Evolutionary conservation across 148 eudicot species (phyloP).

Genomic region (Diospyros lotus): DNA sequence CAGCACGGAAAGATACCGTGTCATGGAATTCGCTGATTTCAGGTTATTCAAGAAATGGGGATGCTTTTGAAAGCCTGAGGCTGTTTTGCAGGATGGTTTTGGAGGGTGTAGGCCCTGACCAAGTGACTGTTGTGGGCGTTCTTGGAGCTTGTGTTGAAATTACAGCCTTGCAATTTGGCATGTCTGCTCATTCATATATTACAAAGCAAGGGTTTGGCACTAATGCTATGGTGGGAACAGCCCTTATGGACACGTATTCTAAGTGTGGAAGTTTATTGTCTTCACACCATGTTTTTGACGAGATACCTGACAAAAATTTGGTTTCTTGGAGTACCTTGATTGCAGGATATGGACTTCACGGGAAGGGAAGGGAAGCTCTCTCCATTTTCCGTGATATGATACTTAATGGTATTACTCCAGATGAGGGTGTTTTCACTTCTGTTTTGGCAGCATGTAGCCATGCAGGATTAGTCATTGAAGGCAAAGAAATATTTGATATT

Average conservation of each 20-base stretch:
- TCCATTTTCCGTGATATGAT: constrained; percentile 24
- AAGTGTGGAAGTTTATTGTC: constrained; percentile 30
- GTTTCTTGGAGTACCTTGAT: constrained; percentile 39
- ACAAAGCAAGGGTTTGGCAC: constrained; percentile 24
- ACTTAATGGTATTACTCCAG: constrained; percentile 18
- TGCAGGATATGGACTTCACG: constrained; percentile 33
- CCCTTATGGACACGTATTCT: constrained; percentile 32
- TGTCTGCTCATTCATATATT: constrained; percentile 27
- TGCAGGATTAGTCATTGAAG: constrained; percentile 34
- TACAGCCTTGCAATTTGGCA: constrained; percentile 29
- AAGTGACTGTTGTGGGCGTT: constrained; percentile 28
- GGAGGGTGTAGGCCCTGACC: constrained; percentile 24
- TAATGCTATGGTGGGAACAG: constrained; percentile 33
- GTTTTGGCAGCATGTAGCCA: constrained; percentile 44
- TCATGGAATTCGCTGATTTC: constrained; percentile 36
- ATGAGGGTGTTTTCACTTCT: constrained; percentile 29
- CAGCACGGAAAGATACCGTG: constrained; percentile 25
- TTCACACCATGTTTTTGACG: constrained; percentile 26
- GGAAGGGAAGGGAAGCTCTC: constrained; percentile 31
- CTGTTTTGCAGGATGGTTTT: constrained; percentile 32
- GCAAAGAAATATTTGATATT: constrained; percentile 25
- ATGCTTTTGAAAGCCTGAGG: constrained; percentile 30
- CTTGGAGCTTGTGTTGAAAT: constrained; percentile 34
- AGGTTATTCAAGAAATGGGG: constrained; percentile 24
- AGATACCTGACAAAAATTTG: constrained; percentile 29